Evolutionary conservation across 2,329 filamentous ascomycete genomes (phyloP).

Genomic region (Paecilomyces variotii): DNA sequence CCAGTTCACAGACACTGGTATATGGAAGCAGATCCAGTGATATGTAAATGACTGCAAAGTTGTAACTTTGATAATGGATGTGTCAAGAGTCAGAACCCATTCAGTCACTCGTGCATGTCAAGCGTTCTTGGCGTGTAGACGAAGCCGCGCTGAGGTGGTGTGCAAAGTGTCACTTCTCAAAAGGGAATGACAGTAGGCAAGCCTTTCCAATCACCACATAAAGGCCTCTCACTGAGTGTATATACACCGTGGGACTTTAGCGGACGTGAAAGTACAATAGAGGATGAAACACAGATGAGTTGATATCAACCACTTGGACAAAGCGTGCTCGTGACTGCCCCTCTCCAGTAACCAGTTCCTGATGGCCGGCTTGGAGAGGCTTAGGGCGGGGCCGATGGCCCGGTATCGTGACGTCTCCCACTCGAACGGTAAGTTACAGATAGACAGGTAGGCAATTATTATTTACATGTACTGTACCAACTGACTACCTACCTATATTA

Average conservation of each 20-base stretch:
- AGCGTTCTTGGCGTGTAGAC: background rate
- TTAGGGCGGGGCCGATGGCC: slow-evolving; percentile 12
- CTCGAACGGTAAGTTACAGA: background rate
- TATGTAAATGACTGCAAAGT: background rate
- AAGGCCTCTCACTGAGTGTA: background rate
- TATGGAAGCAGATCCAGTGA: background rate
- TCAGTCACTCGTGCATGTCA: background rate
- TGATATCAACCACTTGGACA: background rate
- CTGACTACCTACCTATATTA: too few relatives aligned
- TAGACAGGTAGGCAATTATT: background rate
- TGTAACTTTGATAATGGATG: background rate
- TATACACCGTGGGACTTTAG: background rate
- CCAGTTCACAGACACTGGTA: too few relatives aligned
- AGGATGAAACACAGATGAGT: background rate
- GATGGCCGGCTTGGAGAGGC: slow-evolving; percentile 3
- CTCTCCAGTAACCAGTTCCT: slow-evolving; percentile 4
- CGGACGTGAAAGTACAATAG: background rate
- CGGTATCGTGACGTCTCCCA: background rate
- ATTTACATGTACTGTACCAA: too few relatives aligned
- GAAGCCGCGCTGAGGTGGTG: background rate
- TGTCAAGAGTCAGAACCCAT: background rate
- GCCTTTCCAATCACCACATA: background rate
- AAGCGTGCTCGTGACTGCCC: slow-evolving; percentile 14
- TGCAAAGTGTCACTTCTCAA: background rate
- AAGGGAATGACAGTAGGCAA: background rate